Percentiles rank a stretch among this genome's conserved stretches.
These are phyloP conservation scores for Erysimum cheiri DNA, from an alignment of 441 rosid species.

Conservation along the genomic window DNA sequence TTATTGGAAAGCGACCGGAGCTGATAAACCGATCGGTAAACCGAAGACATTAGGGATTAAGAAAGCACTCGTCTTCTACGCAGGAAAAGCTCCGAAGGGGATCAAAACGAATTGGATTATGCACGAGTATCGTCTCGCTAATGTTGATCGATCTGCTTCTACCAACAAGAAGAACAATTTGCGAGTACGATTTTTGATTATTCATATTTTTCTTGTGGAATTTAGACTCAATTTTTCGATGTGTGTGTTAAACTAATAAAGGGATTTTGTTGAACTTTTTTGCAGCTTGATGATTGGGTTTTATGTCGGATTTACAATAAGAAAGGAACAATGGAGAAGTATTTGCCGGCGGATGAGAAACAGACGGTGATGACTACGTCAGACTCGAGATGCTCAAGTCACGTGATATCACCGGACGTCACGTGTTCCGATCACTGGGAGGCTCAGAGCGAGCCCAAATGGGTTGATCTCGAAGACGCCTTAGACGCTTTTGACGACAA, in stretches of 20 bases:
- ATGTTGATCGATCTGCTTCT: constrained; percentile 50
- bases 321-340: constrained; percentile 83
- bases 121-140: constrained; percentile 94
- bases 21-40: constrained; percentile 88
- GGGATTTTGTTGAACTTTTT: not conserved
- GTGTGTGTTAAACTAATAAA: not conserved
- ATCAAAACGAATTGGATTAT: constrained; percentile 94
- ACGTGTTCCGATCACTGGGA: constrained; percentile 48
- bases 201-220: not conserved
- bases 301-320: constrained; percentile 89
- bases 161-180: constrained; percentile 60
- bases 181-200: constrained; percentile 30
- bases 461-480: constrained; percentile 50
- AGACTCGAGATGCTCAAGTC: constrained; percentile 69
- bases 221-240: not conserved
- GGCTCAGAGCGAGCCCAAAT: constrained; percentile 70
- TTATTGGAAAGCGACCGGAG: constrained; percentile 93
- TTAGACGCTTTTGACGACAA: constrained; percentile 45
- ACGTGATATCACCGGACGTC: constrained; percentile 64
- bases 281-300: constrained; percentile 97
- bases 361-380: constrained; percentile 39
- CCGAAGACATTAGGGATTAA: constrained; percentile 85
- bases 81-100: constrained; percentile 90
- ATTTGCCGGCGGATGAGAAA: constrained; percentile 45
- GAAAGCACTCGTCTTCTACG: constrained; percentile 89